phyloP scores from a whole-genome alignment of 176 grass and related monocot genomes.

The Carex myosuroides region DNA sequence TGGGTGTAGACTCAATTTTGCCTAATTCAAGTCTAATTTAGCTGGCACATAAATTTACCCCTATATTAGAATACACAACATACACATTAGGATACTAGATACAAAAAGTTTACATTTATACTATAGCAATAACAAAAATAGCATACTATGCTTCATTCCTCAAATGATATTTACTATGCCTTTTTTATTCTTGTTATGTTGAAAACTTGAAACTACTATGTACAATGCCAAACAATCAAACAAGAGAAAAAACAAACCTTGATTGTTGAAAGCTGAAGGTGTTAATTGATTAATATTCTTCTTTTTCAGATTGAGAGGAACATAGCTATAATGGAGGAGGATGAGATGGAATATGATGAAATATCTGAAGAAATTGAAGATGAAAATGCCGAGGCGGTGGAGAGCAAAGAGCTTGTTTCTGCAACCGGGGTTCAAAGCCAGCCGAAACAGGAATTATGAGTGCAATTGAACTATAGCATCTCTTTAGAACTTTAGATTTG shows the following conservation, averaged over 20 bases:
- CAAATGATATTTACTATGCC: no score
- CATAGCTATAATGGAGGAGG: conserved; percentile 23
- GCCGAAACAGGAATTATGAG: conserved; percentile 1
- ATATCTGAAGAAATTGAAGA: background rate
- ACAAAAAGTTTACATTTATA: background rate
- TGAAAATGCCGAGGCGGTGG: background rate
- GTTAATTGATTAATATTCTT: no score
- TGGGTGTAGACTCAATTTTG: background rate
- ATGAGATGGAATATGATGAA: background rate
- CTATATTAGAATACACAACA: background rate
- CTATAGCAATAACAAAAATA: background rate
- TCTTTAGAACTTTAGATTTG: conserved; percentile 7
- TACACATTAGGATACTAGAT: background rate
- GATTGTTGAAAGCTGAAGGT: background rate
- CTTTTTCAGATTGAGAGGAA: conserved; percentile 16
- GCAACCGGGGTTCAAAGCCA: background rate
- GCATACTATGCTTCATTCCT: no score
- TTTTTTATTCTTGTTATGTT: no score
- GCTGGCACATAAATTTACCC: background rate
- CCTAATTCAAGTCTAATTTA: background rate
- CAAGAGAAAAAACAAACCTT: background rate
- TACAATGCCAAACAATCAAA: background rate
- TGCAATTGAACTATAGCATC: background rate
- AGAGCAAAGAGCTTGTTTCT: background rate
- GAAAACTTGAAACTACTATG: background rate